These are phyloP conservation scores for Medicago arabica DNA, from an alignment of 306 rosid genomes.

Conservation along the genomic window DNA sequence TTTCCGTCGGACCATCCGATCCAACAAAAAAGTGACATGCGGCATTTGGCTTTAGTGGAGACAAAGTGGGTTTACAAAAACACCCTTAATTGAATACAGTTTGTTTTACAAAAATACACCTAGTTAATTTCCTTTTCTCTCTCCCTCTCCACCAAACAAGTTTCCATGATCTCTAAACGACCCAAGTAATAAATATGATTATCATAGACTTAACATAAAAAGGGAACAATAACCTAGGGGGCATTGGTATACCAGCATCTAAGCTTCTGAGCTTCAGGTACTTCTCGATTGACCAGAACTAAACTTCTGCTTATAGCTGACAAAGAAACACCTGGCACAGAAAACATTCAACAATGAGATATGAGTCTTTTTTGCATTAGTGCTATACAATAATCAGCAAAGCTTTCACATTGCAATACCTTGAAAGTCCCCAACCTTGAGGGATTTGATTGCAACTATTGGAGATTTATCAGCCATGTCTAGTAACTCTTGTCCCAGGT, in stretches of 20 bases:
- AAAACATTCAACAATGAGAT: background rate
- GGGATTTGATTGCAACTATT: slow-evolving; percentile 78
- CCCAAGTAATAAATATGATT: background rate
- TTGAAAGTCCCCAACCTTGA: slow-evolving; percentile 92
- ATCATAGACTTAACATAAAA: background rate
- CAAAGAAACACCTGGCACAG: slow-evolving; percentile 79
- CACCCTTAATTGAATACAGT: too few relatives aligned
- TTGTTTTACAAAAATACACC: too few relatives aligned
- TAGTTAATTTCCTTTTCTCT: too few relatives aligned
- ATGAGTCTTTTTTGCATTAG: background rate
- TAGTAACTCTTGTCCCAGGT: slow-evolving; percentile 75
- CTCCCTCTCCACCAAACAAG: too few relatives aligned
- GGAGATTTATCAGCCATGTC: slow-evolving; percentile 73
- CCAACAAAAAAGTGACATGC: too few relatives aligned
- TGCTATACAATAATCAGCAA: background rate
- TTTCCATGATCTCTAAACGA: too few relatives aligned
- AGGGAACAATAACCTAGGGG: background rate
- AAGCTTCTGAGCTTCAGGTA: slow-evolving; percentile 74
- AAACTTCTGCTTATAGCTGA: slow-evolving; percentile 72
- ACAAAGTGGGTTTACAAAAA: too few relatives aligned
- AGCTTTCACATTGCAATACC: slow-evolving; percentile 47
- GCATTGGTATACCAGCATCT: slow-evolving; percentile 67
- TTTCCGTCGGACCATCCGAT: too few relatives aligned
- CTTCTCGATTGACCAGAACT: slow-evolving; percentile 67
- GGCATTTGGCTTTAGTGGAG: too few relatives aligned